phyloP scores from a whole-genome alignment of 768 basidiomycete genomes.

The Leccinum barrowsii region DNA sequence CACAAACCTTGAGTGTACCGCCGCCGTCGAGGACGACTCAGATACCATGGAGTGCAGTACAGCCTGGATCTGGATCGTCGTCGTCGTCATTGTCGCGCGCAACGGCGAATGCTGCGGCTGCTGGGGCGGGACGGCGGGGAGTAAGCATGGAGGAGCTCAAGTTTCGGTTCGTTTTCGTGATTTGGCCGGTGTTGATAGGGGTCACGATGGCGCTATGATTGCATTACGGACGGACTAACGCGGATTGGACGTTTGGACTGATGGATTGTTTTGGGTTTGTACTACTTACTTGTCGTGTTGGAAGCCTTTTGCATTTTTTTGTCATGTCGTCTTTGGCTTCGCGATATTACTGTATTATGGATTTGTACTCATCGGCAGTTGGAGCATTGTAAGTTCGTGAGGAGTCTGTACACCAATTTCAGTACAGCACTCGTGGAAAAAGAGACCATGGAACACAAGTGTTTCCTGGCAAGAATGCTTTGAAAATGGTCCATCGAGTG shows the following conservation, averaged over 20 bases:
- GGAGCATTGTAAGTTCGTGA: too few relatives aligned
- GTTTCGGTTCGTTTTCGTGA: constrained; percentile 47
- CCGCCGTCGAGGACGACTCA: constrained; percentile 9
- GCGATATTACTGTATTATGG: not conserved
- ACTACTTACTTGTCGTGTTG: not conserved
- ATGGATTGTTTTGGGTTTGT: not conserved
- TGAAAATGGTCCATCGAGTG: too few relatives aligned
- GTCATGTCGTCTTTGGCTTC: not conserved
- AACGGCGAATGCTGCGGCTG: constrained; percentile 12
- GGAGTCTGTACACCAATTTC: too few relatives aligned
- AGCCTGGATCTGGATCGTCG: not conserved
- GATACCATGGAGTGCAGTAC: not conserved
- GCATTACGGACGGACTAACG: not conserved
- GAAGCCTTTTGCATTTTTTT: not conserved
- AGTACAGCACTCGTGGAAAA: too few relatives aligned
- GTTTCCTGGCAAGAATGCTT: too few relatives aligned
- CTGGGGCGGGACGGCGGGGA: constrained; percentile 10
- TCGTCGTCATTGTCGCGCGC: constrained; percentile 4
- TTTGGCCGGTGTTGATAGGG: constrained; percentile 57
- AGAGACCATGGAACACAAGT: too few relatives aligned
- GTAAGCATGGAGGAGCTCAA: constrained; percentile 37
- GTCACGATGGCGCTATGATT: constrained; percentile 49
- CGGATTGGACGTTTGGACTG: not conserved
- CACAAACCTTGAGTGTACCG: constrained; percentile 3
- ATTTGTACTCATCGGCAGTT: not conserved